A percentile compares a stretch with the other conserved stretches of the same genome.
Evolutionary conservation across 2,329 filamentous ascomycete genomes (phyloP).

Genomic region (Reticulascus tulasneorum): DNA sequence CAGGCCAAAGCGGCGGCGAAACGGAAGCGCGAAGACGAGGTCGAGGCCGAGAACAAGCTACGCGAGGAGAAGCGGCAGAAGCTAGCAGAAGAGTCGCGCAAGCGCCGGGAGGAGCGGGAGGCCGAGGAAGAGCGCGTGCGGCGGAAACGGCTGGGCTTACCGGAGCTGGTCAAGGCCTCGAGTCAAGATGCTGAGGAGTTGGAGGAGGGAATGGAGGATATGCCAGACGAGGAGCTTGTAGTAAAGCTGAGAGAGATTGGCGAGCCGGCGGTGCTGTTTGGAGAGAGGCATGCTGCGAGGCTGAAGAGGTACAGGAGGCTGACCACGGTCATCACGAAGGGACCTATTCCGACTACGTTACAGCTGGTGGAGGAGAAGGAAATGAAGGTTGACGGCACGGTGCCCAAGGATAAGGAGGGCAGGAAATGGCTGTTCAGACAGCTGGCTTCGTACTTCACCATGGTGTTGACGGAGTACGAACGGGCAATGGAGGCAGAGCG

Average conservation of each 20-base stretch:
- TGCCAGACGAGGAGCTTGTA: slow-evolving; percentile 67
- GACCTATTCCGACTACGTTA: slow-evolving; percentile 84
- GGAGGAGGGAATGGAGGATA: slow-evolving; percentile 52
- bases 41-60: slow-evolving; percentile 61
- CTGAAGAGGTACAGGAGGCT: slow-evolving; percentile 69
- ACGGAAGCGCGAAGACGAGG: slow-evolving; percentile 85
- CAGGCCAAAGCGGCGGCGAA: slow-evolving; percentile 69
- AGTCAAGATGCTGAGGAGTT: slow-evolving; percentile 38
- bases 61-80: slow-evolving; percentile 79
- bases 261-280: slow-evolving; percentile 75
- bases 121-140: slow-evolving; percentile 68
- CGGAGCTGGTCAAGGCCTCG: slow-evolving; percentile 55
- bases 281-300: slow-evolving; percentile 68
- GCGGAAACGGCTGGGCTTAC: slow-evolving; percentile 74
- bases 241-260: slow-evolving; percentile 65
- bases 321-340: slow-evolving; percentile 58
- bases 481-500: slow-evolving; percentile 65
- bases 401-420: slow-evolving; percentile 61
- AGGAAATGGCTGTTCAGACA: slow-evolving; percentile 77
- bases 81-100: slow-evolving; percentile 76
- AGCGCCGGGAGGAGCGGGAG: slow-evolving; percentile 67
- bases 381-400: slow-evolving; percentile 72
- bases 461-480: slow-evolving; percentile 90
- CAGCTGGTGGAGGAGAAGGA: slow-evolving; percentile 76
- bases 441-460: slow-evolving; percentile 90